Evolutionary conservation across 2,329 filamentous ascomycete genomes (phyloP).

Genomic region (Pleurostoma richardsiae): DNA sequence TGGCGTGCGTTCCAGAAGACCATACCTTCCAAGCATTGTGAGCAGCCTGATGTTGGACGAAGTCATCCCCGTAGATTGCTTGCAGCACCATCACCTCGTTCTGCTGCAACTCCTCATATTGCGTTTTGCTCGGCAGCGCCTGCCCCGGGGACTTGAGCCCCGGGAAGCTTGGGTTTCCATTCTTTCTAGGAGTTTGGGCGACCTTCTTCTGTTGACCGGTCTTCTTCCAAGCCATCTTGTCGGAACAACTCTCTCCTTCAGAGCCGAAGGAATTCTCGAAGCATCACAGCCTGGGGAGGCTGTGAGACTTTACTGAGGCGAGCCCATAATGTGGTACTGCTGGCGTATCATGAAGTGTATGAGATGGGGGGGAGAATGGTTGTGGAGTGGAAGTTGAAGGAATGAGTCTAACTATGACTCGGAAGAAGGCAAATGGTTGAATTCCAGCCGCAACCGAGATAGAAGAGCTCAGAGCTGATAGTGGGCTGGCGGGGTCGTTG

Average conservation of each 20-base stretch:
- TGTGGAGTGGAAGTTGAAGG: constrained; percentile 8
- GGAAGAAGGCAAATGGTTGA: too few species aligned
- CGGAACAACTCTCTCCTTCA: constrained; percentile 17
- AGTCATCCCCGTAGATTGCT: constrained; percentile 89
- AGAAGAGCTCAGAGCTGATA: constrained; percentile 1
- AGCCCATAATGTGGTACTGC: constrained; percentile 31
- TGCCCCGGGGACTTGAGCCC: constrained; percentile 40
- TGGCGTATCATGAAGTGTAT: too few species aligned
- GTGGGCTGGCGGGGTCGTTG: too few species aligned
- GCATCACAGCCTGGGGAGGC: constrained; percentile 46
- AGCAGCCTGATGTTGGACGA: constrained; percentile 64
- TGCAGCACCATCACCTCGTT: constrained; percentile 82
- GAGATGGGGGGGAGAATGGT: too few species aligned
- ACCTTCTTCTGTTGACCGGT: constrained; percentile 43
- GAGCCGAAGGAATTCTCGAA: constrained; percentile 16
- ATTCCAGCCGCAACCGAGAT: not conserved
- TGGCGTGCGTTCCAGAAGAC: constrained; percentile 1
- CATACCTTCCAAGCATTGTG: constrained; percentile 81
- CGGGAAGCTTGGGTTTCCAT: constrained; percentile 45
- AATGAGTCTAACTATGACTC: not conserved
- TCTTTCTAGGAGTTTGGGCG: constrained; percentile 30
- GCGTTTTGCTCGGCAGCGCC: constrained; percentile 37
- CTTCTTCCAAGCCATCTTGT: constrained; percentile 48
- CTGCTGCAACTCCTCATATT: constrained; percentile 80
- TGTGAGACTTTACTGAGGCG: constrained; percentile 42